Evolutionary conservation across 495 filamentous ascomycete genomes (phyloP).

Genomic region (Cercophora scortea): DNA sequence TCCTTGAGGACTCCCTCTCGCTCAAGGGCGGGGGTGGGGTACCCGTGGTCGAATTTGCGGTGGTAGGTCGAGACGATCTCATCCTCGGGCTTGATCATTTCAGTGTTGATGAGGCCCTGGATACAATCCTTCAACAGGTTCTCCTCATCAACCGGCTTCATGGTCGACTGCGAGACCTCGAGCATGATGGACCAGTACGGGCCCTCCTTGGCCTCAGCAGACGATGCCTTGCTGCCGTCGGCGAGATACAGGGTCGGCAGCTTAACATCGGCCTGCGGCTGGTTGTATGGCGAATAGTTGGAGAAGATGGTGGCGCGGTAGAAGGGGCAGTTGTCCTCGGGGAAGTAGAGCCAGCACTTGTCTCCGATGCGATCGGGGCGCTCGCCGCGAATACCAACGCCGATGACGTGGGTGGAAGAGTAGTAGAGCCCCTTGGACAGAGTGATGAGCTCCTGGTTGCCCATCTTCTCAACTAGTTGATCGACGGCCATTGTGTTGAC

Average conservation of each 20-base stretch:
- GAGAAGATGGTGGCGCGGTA: constrained; percentile 99
- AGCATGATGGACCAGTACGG: constrained; percentile 99
- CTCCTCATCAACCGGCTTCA: constrained; percentile 85
- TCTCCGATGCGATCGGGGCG: constrained; percentile 96
- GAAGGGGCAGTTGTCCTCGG: constrained; percentile 97
- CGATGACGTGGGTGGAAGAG: constrained; percentile 94
- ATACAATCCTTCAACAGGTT: constrained; percentile 85
- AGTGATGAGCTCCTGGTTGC: constrained; percentile 69
- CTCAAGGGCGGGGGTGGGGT: constrained; percentile 92
- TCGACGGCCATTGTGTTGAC: constrained; percentile 97
- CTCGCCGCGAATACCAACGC: constrained; percentile 84
- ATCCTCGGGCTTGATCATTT: constrained; percentile 82
- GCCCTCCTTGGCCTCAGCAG: constrained; percentile 62
- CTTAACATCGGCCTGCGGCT: constrained; percentile 73
- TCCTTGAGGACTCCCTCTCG: constrained; percentile 90
- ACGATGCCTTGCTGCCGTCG: constrained; percentile 69
- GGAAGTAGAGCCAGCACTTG: constrained; percentile 99
- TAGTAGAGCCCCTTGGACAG: constrained; percentile 93
- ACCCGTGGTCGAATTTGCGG: constrained; percentile 97
- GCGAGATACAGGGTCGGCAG: constrained; percentile 81
- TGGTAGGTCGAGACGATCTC: constrained; percentile 99
- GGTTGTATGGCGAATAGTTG: constrained; percentile 99
- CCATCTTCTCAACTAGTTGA: constrained; percentile 77
- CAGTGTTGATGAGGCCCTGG: constrained; percentile 92
- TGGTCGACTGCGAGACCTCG: constrained; percentile 89